A percentile compares a stretch with the other conserved stretches of the same genome.
Conservation (phyloP, 768 basidiomycete species). For the Glaciozyma martinii region DNA sequence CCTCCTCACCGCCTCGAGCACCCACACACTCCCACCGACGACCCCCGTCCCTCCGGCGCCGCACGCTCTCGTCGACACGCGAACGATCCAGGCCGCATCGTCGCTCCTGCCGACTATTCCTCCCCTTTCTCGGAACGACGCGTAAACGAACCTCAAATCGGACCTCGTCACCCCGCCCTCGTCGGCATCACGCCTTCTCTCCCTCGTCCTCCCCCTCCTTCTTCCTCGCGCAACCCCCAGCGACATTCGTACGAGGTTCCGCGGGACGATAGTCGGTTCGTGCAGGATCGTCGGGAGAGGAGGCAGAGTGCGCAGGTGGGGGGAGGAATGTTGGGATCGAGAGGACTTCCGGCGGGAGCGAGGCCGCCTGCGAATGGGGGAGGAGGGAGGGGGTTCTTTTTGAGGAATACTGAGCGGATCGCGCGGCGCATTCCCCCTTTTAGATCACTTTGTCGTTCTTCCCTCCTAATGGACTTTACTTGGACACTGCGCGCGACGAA, state of each 20-base stretch:
- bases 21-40: not conserved
- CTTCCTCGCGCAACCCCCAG: not conserved
- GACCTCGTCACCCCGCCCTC: not conserved
- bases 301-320: not conserved
- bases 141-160: not conserved
- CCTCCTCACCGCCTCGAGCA: conserved; percentile 1
- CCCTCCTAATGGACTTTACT: too few species aligned
- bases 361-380: not conserved
- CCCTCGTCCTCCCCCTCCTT: not conserved
- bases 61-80: not conserved
- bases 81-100: not conserved
- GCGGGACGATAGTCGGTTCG: not conserved
- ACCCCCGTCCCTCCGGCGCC: not conserved
- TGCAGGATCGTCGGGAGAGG: not conserved
- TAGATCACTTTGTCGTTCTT: too few species aligned
- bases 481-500: too few species aligned
- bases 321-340: not conserved
- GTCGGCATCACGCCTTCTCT: too few species aligned
- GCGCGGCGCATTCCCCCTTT: too few species aligned
- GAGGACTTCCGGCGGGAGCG: not conserved
- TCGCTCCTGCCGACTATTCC: not conserved
- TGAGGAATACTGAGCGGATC: not conserved
- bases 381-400: not conserved
- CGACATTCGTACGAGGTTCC: not conserved
- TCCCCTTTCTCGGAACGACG: not conserved